Percentiles rank a stretch among this genome's conserved stretches.
phyloP scores from a whole-genome alignment of 2,329 filamentous ascomycete genomes.

The Phaeophleospora eucalypticola region DNA sequence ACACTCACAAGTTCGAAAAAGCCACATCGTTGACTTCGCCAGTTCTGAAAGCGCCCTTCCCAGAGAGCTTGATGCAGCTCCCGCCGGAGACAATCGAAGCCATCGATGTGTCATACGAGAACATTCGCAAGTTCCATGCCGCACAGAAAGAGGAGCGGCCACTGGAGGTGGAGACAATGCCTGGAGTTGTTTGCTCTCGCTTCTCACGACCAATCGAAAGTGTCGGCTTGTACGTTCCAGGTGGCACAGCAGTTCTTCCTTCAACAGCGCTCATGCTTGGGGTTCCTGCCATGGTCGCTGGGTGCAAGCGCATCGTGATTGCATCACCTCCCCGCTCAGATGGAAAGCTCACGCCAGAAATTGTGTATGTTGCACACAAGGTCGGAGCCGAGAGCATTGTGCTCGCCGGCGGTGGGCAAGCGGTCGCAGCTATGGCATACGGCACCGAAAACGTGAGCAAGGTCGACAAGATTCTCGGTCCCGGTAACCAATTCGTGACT shows the following conservation, averaged over 20 bases:
- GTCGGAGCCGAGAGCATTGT: constrained; percentile 95
- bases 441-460: constrained; percentile 91
- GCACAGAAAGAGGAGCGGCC: constrained; percentile 83
- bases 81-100: constrained; percentile 78
- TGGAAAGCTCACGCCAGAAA: constrained; percentile 89
- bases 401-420: constrained; percentile 90
- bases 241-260: constrained; percentile 93
- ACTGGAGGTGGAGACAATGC: constrained; percentile 92
- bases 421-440: constrained; percentile 94
- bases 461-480: constrained; percentile 97
- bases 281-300: constrained; percentile 94
- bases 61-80: constrained; percentile 78
- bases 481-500: constrained; percentile 97
- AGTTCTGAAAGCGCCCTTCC: constrained; percentile 85
- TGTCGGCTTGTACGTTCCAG: constrained; percentile 94
- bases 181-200: constrained; percentile 88
- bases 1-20: constrained; percentile 98
- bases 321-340: constrained; percentile 87
- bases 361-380: constrained; percentile 96
- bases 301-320: constrained; percentile 90
- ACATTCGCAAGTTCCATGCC: constrained; percentile 89
- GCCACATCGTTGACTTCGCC: constrained; percentile 85
- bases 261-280: constrained; percentile 97
- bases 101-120: constrained; percentile 91
- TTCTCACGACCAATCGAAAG: constrained; percentile 90